Evolutionary conservation across 352 stramenopile genomes (phyloP), one percentile per base, ranked within the genome.

Genomic region (Globisporangium canariense): DNA sequence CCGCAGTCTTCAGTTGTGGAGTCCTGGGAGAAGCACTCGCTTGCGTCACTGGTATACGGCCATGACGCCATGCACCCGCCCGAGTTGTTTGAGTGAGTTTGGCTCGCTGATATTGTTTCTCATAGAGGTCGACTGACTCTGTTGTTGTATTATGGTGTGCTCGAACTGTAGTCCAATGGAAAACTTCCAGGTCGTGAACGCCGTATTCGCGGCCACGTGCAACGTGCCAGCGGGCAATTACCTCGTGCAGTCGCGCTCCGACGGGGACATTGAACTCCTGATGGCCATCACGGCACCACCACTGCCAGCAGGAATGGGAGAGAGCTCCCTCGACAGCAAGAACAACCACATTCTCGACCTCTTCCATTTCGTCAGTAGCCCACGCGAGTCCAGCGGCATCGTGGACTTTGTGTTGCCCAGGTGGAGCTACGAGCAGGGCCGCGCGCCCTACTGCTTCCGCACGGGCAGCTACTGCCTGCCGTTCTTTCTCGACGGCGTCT

Each of bases 41-140:
- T 87, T 14, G 38, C 68, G 8, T 80, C 74, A 1, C 70, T 90
- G 14, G 64, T 88, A 0, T 79, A 79, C 25, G 77, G 73, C 9
- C 63, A 77, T 5, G 71, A 79, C 10, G 63, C 47, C 0, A 38
- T 71, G 9, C 67, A 79, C 25, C 60, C 66, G 14, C 67, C 68
- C 1, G 79, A 88, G 34, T 74, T 45, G 20, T 89, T 91, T 60
- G 75, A 89, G 81, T 91, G 79, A 46, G 81, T 83, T 46, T 46
- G 40, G 40, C 16, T 5, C 9, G 28, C 28, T 40, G 14, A 2
- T 4, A n/a, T 41, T 14, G 32, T 56, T 40, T 41, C 9, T 11
- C 14, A 14, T 56, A 34, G 7, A 41, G 9, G 6, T 58, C 22
- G 32, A 34, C 45, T 54, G 18, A 58, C 41, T 40, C 2, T 45